Base-by-base conservation (phyloP, 1,139 yeast genomes). In the Yamadazyma buinensis region DNA sequence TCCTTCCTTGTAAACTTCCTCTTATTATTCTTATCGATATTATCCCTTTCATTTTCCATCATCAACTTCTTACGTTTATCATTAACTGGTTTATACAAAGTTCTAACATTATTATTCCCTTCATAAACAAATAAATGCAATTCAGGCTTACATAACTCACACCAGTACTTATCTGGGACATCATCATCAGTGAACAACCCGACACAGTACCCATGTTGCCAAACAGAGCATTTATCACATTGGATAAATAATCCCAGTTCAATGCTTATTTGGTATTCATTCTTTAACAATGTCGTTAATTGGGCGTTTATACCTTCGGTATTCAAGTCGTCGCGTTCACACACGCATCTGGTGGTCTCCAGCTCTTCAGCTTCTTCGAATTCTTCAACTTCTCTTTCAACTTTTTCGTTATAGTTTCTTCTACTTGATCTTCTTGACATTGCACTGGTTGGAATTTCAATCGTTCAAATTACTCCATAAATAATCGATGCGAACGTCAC, bases 191-290 rank as follows among this genome's bases (percentile, higher is more conserved):
- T 75, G 41, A 67, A 70, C 39, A 86, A 73, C 1, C 96, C 95
- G 27, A 92, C 97, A 64, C 98, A 92, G 59, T 72, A 88, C 3
- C 97, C 97, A 56, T 92, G 98, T 59, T 92, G 97, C 98, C 97
- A 92, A 9, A 83, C 95, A 18, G 87, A 80, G 61, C 98, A 92
- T 43, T 75, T 72, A 49, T 92, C 97, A 68, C 98, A 92, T 59
- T 84, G 94, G 47, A 85, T 84, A 58, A 82, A 85, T 34, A 84
- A 72, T 3, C 94, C 94, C 39, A 80, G 80, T 43, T 82, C 82
- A 38, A 83, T 84, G 35, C 82, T 75, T 34, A 85, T 82, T 30
- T 75, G 76, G 44, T 68, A 72, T 38, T 75, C 79, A 14, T 63
- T 55, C 27, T 61, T 69, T 37, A 80, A 74, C 15, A 67, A 42